These are phyloP conservation scores for Spathaspora hagerdaliae DNA, from an alignment of 805 yeast species.

Conservation along the genomic window DNA sequence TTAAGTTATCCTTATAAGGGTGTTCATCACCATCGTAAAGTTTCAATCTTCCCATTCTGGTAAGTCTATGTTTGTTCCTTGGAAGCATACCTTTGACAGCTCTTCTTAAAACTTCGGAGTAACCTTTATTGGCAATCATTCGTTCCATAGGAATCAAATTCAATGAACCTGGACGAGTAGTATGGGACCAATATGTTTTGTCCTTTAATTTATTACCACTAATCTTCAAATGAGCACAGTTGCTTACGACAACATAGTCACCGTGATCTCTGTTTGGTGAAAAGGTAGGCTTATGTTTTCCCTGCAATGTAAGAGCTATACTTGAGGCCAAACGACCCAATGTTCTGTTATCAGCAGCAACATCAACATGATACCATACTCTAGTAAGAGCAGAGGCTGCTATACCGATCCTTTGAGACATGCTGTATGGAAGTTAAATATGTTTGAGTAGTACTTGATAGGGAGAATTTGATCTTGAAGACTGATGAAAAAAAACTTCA, in stretches of 20 bases:
- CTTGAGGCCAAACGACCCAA: conserved; percentile 89
- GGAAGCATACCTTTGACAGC: conserved; percentile 98
- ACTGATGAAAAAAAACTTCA: no score
- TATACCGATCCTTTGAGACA: conserved; percentile 35
- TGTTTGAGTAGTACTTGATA: no score
- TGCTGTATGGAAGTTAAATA: conserved; percentile 3
- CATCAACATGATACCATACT: conserved; percentile 94
- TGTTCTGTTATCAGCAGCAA: conserved; percentile 78
- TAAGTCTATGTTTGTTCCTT: conserved; percentile 75
- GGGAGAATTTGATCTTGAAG: no score
- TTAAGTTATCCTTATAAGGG: conserved; percentile 78
- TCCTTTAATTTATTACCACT: conserved; percentile 82
- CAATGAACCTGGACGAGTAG: conserved; percentile 85
- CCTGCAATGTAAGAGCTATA: conserved; percentile 84
- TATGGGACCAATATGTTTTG: conserved; percentile 85
- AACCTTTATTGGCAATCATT: conserved; percentile 74
- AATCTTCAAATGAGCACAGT: conserved; percentile 75
- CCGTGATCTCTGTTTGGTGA: conserved; percentile 79
- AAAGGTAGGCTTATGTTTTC: conserved; percentile 94
- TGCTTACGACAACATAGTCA: conserved; percentile 95
- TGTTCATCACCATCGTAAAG: conserved; percentile 84
- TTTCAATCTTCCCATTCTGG: conserved; percentile 78
- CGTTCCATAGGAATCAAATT: conserved; percentile 79
- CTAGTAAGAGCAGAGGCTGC: conserved; percentile 77
- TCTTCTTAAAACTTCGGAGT: conserved; percentile 74